These are phyloP conservation scores for Hysterium pulicare DNA, from an alignment of 2,329 filamentous ascomycete genomes.

Conservation along the genomic window DNA sequence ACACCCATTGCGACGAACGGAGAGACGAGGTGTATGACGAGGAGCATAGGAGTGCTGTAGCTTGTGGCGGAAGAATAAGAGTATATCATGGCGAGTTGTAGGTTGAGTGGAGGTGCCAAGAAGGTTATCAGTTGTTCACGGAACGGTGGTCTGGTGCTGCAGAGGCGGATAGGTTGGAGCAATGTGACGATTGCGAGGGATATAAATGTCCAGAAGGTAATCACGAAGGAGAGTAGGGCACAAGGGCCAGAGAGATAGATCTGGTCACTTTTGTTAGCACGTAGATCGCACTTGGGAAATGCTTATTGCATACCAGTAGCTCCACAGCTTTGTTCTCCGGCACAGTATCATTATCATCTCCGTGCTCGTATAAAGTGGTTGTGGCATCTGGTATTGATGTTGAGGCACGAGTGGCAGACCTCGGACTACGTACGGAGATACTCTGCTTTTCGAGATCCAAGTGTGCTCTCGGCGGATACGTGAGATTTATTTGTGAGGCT, in stretches of 20 bases:
- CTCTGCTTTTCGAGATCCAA: conserved; percentile 34
- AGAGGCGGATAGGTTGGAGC: conserved; percentile 54
- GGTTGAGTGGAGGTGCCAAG: conserved; percentile 52
- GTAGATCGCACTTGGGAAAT: no score
- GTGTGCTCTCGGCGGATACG: conserved; percentile 25
- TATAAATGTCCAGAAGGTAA: conserved; percentile 51
- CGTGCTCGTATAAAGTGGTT: conserved; percentile 30
- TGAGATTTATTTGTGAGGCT: conserved; percentile 8
- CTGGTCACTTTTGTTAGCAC: conserved; percentile 33
- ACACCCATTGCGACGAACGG: conserved; percentile 56
- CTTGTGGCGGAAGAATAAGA: conserved; percentile 38
- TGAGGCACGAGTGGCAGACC: conserved; percentile 18
- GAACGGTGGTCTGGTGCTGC: conserved; percentile 47
- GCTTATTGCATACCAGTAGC: conserved; percentile 39
- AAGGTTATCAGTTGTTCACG: conserved; percentile 50
- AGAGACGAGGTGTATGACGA: conserved; percentile 53
- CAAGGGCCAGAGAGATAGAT: conserved; percentile 54
- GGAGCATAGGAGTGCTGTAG: conserved; percentile 42
- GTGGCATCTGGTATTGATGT: conserved; percentile 18
- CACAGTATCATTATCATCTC: conserved; percentile 35
- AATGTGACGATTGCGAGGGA: conserved; percentile 47
- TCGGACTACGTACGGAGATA: conserved; percentile 17
- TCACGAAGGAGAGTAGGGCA: conserved; percentile 52
- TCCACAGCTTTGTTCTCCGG: conserved; percentile 45
- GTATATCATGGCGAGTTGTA: conserved; percentile 49